phyloP scores from a whole-genome alignment of 768 basidiomycete species.

The Termitomyces sp. region DNA sequence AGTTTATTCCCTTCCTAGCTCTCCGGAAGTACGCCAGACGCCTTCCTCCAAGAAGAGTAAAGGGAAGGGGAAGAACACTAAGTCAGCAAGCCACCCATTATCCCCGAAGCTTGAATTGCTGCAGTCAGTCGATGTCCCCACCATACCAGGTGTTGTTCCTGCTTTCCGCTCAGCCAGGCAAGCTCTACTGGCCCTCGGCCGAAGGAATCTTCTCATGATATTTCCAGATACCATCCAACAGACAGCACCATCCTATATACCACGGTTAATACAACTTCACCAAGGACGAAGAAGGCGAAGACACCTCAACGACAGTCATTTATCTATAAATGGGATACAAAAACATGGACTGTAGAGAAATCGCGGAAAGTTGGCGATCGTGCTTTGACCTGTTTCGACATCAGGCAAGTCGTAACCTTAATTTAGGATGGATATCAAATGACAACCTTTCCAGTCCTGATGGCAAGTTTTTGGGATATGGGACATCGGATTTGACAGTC shows the following conservation, averaged over 20 bases:
- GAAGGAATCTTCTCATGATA: neutral
- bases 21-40: constrained; percentile 12
- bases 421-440: neutral
- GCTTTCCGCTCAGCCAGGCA: constrained; percentile 65
- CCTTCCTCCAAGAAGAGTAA: constrained; percentile 33
- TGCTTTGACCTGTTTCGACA: constrained; percentile 83
- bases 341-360: constrained; percentile 64
- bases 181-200: neutral
- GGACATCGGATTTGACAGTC: constrained; percentile 82
- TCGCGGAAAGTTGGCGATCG: constrained; percentile 73
- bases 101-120: constrained; percentile 31
- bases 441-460: constrained; percentile 52
- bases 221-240: constrained; percentile 52
- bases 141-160: constrained; percentile 42
- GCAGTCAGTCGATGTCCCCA: constrained; percentile 53
- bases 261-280: constrained; percentile 64
- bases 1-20: constrained; percentile 54
- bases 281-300: constrained; percentile 55
- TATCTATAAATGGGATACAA: constrained; percentile 70
- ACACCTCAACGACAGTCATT: constrained; percentile 56
- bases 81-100: constrained; percentile 10
- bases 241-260: constrained; percentile 59
- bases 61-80: constrained; percentile 38
- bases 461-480: constrained; percentile 81
- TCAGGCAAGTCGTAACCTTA: constrained; percentile 55